Conservation (phyloP, 306 rosid species). For the Biancaea sappan region DNA sequence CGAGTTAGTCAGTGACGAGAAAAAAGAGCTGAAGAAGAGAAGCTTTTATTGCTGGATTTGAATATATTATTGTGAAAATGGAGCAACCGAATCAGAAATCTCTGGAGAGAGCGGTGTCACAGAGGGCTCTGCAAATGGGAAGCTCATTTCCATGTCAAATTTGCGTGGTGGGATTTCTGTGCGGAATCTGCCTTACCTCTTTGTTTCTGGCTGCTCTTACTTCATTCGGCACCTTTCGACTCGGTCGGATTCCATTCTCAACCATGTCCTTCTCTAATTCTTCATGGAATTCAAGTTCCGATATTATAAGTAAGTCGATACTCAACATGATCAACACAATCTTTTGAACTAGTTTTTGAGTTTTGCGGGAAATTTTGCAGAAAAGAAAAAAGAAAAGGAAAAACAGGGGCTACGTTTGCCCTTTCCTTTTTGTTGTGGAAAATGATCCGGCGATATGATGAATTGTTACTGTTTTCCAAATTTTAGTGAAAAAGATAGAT, state of each 20-base stretch:
- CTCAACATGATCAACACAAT: neutral
- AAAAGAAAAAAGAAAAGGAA: constrained; percentile 22
- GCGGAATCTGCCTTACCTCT: constrained; percentile 80
- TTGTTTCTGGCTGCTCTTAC: constrained; percentile 78
- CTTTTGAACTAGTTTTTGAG: neutral
- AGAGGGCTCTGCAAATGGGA: constrained; percentile 82
- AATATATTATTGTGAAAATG: constrained; percentile 38
- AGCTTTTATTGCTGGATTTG: neutral
- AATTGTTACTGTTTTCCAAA: constrained; percentile 23
- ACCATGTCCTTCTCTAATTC: constrained; percentile 39
- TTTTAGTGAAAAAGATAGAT: neutral
- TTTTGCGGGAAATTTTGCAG: constrained; percentile 38
- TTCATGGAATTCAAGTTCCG: constrained; percentile 44
- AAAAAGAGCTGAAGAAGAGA: constrained; percentile 16
- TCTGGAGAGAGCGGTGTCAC: constrained; percentile 80
- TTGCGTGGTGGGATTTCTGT: constrained; percentile 88
- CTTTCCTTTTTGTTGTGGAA: neutral
- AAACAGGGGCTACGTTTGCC: neutral
- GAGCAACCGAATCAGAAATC: constrained; percentile 59
- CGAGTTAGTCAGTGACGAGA: constrained; percentile 36
- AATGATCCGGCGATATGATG: constrained; percentile 14
- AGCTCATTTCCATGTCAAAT: constrained; percentile 82
- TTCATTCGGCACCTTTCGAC: constrained; percentile 64
- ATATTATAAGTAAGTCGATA: constrained; percentile 53
- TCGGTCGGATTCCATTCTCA: constrained; percentile 59